phyloP scores from a whole-genome alignment of 1,139 yeast species.

The Yamadazyma taylorii region DNA sequence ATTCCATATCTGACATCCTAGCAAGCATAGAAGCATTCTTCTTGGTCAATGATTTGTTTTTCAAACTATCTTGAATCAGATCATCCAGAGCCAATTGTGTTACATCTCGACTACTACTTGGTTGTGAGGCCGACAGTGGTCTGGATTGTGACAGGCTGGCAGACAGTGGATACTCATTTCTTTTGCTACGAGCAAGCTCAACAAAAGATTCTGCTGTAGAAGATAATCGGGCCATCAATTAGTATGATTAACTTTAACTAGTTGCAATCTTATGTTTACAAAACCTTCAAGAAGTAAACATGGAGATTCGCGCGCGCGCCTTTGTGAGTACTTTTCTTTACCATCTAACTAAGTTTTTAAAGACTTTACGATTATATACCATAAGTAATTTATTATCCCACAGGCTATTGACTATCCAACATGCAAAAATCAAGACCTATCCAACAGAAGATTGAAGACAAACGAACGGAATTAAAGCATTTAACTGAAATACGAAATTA shows the following conservation, averaged over 20 bases:
- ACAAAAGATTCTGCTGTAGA: constrained; percentile 16
- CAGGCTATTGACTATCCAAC: too few relatives aligned
- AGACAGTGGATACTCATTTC: constrained; percentile 4
- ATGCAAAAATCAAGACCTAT: constrained; percentile 15
- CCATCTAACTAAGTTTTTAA: too few relatives aligned
- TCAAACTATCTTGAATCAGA: constrained; percentile 33
- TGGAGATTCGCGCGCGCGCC: constrained; percentile 5
- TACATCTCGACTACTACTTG: constrained; percentile 5
- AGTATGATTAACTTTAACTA: background rate
- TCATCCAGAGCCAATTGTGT: too few relatives aligned
- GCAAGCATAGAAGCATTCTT: constrained; percentile 52
- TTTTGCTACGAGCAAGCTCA: constrained; percentile 11
- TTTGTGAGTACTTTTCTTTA: too few relatives aligned
- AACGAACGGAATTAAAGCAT: constrained; percentile 52
- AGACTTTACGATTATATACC: too few relatives aligned
- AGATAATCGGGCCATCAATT: constrained; percentile 20
- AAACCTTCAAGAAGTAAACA: constrained; percentile 1
- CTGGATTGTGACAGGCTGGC: background rate
- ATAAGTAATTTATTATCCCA: too few relatives aligned
- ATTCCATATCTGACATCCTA: constrained; percentile 52
- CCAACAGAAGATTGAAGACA: constrained; percentile 42
- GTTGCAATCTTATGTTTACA: constrained; percentile 8
- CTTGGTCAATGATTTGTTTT: constrained; percentile 56
- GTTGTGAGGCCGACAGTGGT: background rate
- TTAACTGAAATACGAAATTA: constrained; percentile 50